Evolutionary conservation across 2,329 filamentous ascomycete species (phyloP), one percentile per base, ranked within the genome.

Genomic region (Neocucurbitaria cava): DNA sequence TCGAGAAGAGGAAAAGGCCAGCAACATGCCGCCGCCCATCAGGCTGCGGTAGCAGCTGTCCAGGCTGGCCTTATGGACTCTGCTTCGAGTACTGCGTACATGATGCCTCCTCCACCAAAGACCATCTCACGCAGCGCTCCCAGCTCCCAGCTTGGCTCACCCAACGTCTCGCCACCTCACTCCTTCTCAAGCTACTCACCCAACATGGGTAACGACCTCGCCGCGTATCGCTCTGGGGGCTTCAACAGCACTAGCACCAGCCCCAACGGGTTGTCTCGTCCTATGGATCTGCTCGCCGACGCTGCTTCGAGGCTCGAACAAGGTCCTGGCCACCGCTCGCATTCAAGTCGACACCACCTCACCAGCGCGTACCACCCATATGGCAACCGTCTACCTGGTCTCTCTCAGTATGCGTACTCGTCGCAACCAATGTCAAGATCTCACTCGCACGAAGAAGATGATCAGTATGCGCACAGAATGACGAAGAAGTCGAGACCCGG

Each of bases 91-190:
- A 78, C 81, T 44, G 78, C 75, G 77, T 78, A 82, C 64, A 90
- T 92, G 85, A 93, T 96, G 87, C 91, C 91, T 58, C 89, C 89
- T 33, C 87, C 66, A 33, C 58, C 85, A 59, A 89, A 91, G 72
- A 89, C 89, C 72, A 89, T 92, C 58, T 92, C 94, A 60, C 89
- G 92, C 69, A 97, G 93, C 28, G 93, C 94, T 15, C 94, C 94
- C 10, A 87, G 87, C 13, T 97, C 94, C 13, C 89, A 92, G 58
- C 81, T 96, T 51, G 91, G 84, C 51, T 98, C 94, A n/a, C 94
- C 94, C 42, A 96, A 97, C 76, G 91, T 97, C 46, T 98, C 94
- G 18, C 95, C 95, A 44, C 94, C 95, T 45, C 91, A 96, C 78
- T 93, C 91, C 0, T 96, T 90, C 81, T 81, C 83, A 52, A 84